Percentiles rank a stretch among this genome's conserved stretches.
Conservation (phyloP, 2,329 filamentous ascomycete species). For the Cadophora luteo-olivacea region DNA sequence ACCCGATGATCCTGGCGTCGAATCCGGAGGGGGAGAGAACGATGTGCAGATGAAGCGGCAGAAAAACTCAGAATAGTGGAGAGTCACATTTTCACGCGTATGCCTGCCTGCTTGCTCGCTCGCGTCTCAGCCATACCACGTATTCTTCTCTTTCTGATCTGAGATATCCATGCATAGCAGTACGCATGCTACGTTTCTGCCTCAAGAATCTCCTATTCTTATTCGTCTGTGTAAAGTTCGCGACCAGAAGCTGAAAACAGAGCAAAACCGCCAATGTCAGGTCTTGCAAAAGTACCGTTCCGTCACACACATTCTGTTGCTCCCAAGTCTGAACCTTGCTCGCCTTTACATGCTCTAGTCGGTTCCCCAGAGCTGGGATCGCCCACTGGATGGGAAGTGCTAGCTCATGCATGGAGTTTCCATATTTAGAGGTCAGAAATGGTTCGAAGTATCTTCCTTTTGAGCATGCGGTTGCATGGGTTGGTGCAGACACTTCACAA, state of each 20-base stretch:
- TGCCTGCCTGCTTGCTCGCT: neutral
- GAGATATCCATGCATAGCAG: neutral
- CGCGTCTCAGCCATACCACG: neutral
- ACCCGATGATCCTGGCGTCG: constrained; percentile 5
- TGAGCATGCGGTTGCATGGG: too few species aligned
- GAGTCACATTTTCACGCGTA: neutral
- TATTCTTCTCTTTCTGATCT: neutral
- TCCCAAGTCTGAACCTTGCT: neutral
- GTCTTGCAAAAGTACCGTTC: constrained; percentile 2
- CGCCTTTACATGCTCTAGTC: neutral
- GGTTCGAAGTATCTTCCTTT: neutral
- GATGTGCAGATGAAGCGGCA: neutral
- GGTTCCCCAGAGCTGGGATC: neutral
- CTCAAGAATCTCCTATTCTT: too few species aligned
- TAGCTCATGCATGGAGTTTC: neutral
- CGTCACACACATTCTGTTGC: neutral
- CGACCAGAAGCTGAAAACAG: neutral
- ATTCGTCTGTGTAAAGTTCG: neutral
- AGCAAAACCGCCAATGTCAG: neutral
- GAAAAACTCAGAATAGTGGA: neutral
- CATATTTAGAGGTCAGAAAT: neutral
- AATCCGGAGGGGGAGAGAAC: neutral
- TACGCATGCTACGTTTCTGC: constrained; percentile 2
- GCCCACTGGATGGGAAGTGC: neutral
- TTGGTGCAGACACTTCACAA: too few species aligned